Evolutionary conservation across 805 yeast genomes (phyloP), one percentile per base, ranked within the genome.

Genomic region (Aciculoconidium aculeatum): DNA sequence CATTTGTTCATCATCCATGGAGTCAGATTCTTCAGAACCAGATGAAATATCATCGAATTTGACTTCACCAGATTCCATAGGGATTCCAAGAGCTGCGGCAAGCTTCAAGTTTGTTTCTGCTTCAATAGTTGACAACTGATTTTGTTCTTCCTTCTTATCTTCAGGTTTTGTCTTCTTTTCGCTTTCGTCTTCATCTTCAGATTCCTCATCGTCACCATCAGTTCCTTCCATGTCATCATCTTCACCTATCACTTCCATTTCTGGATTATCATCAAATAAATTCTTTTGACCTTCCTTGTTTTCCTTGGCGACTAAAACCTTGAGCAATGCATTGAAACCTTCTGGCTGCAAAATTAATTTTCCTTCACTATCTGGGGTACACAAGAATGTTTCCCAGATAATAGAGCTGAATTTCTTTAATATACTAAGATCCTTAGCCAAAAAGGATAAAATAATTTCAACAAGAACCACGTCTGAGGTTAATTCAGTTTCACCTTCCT

Each of bases 1-100:
- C 97, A 90, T 90, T 51, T 87, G 87, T 45, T 88, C 96, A 54
- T 88, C 96, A 36, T 88, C 94, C 94, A 87, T 84, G 0, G 90
- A 77, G 23, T 60, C 67, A 0, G 65, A 58, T 41, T 83, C 94
- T 29, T 78, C 83, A 16, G 71, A 78, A 16, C 66, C 73, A 5
- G 62, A 54, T 21, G 49, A 51, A 26, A 63, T 38, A 13, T 59
- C 70, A 9, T 55, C 59, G 34, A 53, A 61, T 35, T 66, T 65
- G 17, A 65, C 71, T 40, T 65, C 72, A 6, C 71, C 75, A 45
- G 51, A 44, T 11, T 51, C 44, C 1, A 66, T 53, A 7, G 84
- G 78, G 22, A 81, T 63, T n/a, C 83, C 80, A 23, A 82, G 55
- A 0, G 86, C 90, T 40, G 73, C 67, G 0, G 87, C 87, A 16